These are phyloP conservation scores for Aspergillus novoparasiticus DNA, from an alignment of 2,329 filamentous ascomycete genomes.

Conservation along the genomic window DNA sequence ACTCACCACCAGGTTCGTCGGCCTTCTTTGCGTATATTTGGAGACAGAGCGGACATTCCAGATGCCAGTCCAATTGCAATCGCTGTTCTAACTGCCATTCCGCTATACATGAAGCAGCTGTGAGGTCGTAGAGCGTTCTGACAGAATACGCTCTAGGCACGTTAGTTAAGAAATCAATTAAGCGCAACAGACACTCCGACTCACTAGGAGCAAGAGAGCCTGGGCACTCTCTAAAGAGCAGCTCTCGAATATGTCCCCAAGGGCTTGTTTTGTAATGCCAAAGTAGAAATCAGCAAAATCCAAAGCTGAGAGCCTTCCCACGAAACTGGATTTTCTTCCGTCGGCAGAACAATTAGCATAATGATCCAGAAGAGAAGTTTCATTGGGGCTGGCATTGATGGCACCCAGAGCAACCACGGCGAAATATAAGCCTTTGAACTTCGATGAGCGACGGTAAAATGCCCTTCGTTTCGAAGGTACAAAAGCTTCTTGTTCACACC, in stretches of 20 bases:
- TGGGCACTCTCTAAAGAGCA: slow-evolving; percentile 30
- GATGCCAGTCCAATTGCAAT: slow-evolving; percentile 37
- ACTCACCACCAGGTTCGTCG: slow-evolving; percentile 31
- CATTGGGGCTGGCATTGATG: slow-evolving; percentile 29
- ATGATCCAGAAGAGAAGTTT: slow-evolving; percentile 24
- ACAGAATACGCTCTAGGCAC: slow-evolving; percentile 28
- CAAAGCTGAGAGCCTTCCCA: slow-evolving; percentile 16
- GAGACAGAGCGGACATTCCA: slow-evolving; percentile 23
- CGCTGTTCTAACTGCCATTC: slow-evolving; percentile 38
- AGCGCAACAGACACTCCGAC: neutral
- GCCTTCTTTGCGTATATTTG: slow-evolving; percentile 20
- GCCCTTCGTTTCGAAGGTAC: slow-evolving; percentile 8
- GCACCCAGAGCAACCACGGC: slow-evolving; percentile 32
- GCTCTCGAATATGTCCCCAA: slow-evolving; percentile 34
- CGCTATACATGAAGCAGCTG: slow-evolving; percentile 40
- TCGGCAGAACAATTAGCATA: slow-evolving; percentile 17
- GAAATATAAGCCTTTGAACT: slow-evolving; percentile 31
- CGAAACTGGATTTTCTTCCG: neutral
- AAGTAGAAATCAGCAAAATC: slow-evolving; percentile 32
- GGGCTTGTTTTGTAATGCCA: slow-evolving; percentile 24
- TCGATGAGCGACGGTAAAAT: slow-evolving; percentile 13
- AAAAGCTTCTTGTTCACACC: slow-evolving; percentile 27
- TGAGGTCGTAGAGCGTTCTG: slow-evolving; percentile 39
- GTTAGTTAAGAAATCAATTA: neutral
- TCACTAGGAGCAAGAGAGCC: slow-evolving; percentile 28